A percentile compares a stretch with the other conserved stretches of the same genome.
These are phyloP conservation scores for Globisporangium irregulare DNA, from an alignment of 352 stramenopile genomes.

Conservation along the genomic window DNA sequence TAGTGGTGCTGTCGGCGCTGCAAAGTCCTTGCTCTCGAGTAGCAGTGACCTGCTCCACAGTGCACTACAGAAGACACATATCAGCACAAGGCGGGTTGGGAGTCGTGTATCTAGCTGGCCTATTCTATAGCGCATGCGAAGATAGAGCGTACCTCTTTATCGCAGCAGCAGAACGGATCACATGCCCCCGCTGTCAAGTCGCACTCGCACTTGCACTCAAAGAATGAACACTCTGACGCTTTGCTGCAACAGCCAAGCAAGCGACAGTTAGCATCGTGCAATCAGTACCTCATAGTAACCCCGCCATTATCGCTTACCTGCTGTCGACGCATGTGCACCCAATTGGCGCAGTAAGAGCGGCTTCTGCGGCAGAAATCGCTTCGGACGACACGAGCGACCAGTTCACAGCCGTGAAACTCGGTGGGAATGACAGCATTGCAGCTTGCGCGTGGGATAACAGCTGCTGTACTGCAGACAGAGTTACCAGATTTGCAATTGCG, in stretches of 20 bases:
- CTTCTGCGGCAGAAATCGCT: constrained; percentile 25
- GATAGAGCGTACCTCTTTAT: constrained; percentile 26
- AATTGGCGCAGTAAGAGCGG: constrained; percentile 26
- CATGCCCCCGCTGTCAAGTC: constrained; percentile 44
- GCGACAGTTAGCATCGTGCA: not conserved
- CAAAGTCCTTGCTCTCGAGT: constrained; percentile 25
- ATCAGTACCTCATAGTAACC: no score
- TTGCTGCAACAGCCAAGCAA: not conserved
- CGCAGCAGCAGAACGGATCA: constrained; percentile 51
- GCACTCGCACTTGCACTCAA: constrained; percentile 40
- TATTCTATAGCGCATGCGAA: no score
- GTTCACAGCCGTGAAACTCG: constrained; percentile 35
- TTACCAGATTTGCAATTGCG: not conserved
- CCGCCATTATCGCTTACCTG: constrained; percentile 17
- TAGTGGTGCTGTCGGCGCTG: constrained; percentile 2
- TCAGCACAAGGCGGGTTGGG: not conserved
- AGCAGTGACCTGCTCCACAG: constrained; percentile 21
- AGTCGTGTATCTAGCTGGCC: no score
- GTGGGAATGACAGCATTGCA: constrained; percentile 9
- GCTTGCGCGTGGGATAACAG: not conserved
- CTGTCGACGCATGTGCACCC: constrained; percentile 32
- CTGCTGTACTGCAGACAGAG: not conserved
- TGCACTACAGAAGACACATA: constrained; percentile 23
- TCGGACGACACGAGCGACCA: constrained; percentile 38
- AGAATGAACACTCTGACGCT: constrained; percentile 29